These are phyloP conservation scores for Pseudogymnoascus sp. DNA, from an alignment of 2,329 filamentous ascomycete genomes.

Conservation along the genomic window DNA sequence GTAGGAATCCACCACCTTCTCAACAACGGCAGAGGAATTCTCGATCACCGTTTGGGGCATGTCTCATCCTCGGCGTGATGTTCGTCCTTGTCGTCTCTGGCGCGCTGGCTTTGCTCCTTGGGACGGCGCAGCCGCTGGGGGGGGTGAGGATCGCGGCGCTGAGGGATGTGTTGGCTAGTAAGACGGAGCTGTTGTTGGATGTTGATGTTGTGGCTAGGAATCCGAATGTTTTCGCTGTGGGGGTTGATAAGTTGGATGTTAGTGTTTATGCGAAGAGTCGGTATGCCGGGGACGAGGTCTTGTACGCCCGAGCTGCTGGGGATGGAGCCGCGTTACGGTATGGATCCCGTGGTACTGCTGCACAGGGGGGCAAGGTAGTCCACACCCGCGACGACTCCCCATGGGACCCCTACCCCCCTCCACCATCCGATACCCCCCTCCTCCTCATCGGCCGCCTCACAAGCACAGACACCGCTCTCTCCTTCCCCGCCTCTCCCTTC, in stretches of 20 bases:
- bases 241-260: slow-evolving; percentile 77
- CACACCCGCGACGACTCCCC: slow-evolving; percentile 26
- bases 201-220: slow-evolving; percentile 81
- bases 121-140: slow-evolving; percentile 77
- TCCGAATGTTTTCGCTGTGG: slow-evolving; percentile 84
- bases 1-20: slow-evolving; percentile 46
- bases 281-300: slow-evolving; percentile 51
- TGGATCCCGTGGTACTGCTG: slow-evolving; percentile 13
- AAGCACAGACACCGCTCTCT: slow-evolving; percentile 77
- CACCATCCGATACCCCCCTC: slow-evolving; percentile 57
- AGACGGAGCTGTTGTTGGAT: slow-evolving; percentile 93
- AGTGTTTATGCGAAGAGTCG: slow-evolving; percentile 93
- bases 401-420: slow-evolving; percentile 20
- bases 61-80: slow-evolving; percentile 73
- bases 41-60: slow-evolving; percentile 72
- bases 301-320: slow-evolving; percentile 19
- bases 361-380: slow-evolving; percentile 27
- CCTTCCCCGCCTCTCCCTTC: slow-evolving; percentile 85
- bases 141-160: slow-evolving; percentile 73
- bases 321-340: slow-evolving; percentile 38
- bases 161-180: slow-evolving; percentile 82
- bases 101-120: slow-evolving; percentile 80
- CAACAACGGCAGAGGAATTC: slow-evolving; percentile 54
- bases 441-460: slow-evolving; percentile 87
- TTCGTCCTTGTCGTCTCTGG: slow-evolving; percentile 75